These are phyloP conservation scores for Didymella keratinophila DNA, from an alignment of 2,329 filamentous ascomycete species.

Conservation along the genomic window DNA sequence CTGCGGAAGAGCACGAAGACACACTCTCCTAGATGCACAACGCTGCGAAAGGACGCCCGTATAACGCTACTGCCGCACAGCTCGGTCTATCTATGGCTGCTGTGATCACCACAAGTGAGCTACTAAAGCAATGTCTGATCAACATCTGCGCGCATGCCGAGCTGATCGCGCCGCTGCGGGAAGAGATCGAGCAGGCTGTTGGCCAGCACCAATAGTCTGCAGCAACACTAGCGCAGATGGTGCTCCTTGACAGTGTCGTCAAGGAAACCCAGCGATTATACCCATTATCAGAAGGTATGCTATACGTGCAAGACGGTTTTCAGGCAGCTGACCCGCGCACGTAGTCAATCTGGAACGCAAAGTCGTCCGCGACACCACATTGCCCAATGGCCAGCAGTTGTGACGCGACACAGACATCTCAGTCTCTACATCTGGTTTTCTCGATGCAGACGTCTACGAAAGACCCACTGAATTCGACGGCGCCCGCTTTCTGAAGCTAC, in stretches of 20 bases:
- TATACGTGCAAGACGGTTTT: no score
- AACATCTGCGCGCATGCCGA: neutral
- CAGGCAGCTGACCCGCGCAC: no score
- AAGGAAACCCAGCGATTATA: neutral
- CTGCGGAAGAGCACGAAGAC: neutral
- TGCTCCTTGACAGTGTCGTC: neutral
- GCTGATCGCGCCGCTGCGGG: neutral
- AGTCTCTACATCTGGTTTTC: neutral
- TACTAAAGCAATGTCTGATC: neutral
- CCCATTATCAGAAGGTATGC: neutral
- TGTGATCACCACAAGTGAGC: neutral
- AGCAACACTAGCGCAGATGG: neutral
- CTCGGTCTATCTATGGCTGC: conserved; percentile 1
- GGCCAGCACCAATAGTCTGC: neutral
- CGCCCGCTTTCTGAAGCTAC: neutral
- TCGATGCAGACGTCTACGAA: neutral
- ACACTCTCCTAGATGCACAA: neutral
- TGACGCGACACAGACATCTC: neutral
- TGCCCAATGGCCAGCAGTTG: neutral
- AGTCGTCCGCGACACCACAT: neutral
- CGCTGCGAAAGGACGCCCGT: neutral
- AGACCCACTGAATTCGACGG: neutral
- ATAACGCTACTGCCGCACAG: neutral
- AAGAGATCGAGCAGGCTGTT: neutral
- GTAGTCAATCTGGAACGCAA: conserved; percentile 1